These are phyloP conservation scores for Dalbergia cultrata DNA, from an alignment of 306 rosid genomes.

Conservation along the genomic window DNA sequence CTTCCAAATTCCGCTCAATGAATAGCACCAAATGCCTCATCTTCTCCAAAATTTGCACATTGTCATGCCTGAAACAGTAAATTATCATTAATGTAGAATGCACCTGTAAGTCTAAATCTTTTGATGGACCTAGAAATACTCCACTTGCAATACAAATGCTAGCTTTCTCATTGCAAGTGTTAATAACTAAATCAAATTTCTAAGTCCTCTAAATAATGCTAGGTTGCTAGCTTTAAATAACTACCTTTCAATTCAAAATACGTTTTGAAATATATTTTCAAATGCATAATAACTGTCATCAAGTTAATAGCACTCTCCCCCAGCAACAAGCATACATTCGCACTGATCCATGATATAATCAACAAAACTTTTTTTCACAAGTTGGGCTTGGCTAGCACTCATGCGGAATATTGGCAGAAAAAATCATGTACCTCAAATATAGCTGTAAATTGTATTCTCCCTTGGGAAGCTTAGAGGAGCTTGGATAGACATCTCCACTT, in stretches of 20 bases:
- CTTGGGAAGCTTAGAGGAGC: conserved; percentile 78
- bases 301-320: conserved; percentile 31
- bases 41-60: conserved; percentile 89
- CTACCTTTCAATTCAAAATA: conserved; percentile 17
- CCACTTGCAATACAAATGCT: conserved; percentile 34
- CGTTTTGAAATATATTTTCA: conserved; percentile 12
- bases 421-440: conserved; percentile 71
- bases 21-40: conserved; percentile 90
- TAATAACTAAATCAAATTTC: conserved; percentile 32
- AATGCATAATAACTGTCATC: conserved; percentile 17
- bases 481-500: conserved; percentile 90
- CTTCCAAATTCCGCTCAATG: conserved; percentile 84
- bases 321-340: conserved; percentile 22
- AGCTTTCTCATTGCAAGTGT: conserved; percentile 25
- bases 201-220: conserved; percentile 23
- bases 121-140: conserved; percentile 31
- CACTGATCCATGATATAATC: conserved; percentile 37
- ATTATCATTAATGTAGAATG: conserved; percentile 40
- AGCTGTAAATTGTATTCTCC: conserved; percentile 90
- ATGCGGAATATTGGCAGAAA: conserved; percentile 46
- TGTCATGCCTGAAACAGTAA: conserved; percentile 83
- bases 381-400: not conserved
- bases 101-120: conserved; percentile 20
- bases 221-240: conserved; percentile 12
- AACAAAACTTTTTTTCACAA: not conserved